Percentiles rank a stretch among this genome's conserved stretches.
phyloP scores from a whole-genome alignment of 1,284 basidiomycete species.

The Stygiomarasmius scandens region DNA sequence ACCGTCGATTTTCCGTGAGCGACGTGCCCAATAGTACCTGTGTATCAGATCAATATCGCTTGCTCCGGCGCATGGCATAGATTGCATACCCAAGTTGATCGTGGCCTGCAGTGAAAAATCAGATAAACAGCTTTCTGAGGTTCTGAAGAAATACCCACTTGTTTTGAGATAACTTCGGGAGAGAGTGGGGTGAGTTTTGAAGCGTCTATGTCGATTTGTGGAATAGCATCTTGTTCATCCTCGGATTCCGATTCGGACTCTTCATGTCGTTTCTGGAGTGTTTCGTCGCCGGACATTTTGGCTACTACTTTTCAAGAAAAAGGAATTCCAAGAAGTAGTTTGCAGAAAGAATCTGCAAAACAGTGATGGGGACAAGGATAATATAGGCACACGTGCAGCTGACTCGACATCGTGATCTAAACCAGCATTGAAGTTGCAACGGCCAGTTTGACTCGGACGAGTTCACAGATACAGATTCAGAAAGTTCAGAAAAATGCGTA shows the following conservation, averaged over 20 bases:
- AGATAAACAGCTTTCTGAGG: constrained; percentile 1
- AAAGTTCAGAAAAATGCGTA: too few species aligned
- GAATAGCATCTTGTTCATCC: constrained; percentile 56
- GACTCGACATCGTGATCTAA: neutral
- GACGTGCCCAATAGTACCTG: constrained; percentile 95
- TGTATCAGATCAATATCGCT: constrained; percentile 18
- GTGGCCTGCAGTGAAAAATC: constrained; percentile 59
- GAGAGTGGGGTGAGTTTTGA: constrained; percentile 88
- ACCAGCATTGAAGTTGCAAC: neutral
- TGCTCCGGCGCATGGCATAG: constrained; percentile 5
- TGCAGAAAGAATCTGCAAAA: neutral
- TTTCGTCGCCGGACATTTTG: constrained; percentile 66
- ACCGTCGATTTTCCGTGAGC: constrained; percentile 99
- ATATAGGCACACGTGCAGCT: neutral
- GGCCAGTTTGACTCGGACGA: neutral
- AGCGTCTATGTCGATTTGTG: constrained; percentile 72
- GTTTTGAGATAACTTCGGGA: constrained; percentile 97
- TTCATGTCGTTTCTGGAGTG: constrained; percentile 59
- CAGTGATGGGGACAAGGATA: neutral
- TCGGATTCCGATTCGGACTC: constrained; percentile 73
- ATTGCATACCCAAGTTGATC: constrained; percentile 74
- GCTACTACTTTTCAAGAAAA: neutral
- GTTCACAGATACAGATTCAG: too few species aligned
- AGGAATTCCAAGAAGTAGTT: neutral
- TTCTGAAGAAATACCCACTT: constrained; percentile 58